A percentile compares a stretch with the other conserved stretches of the same genome.
phyloP scores from a whole-genome alignment of 2,329 filamentous ascomycete genomes.

The Penicillium palitans region DNA sequence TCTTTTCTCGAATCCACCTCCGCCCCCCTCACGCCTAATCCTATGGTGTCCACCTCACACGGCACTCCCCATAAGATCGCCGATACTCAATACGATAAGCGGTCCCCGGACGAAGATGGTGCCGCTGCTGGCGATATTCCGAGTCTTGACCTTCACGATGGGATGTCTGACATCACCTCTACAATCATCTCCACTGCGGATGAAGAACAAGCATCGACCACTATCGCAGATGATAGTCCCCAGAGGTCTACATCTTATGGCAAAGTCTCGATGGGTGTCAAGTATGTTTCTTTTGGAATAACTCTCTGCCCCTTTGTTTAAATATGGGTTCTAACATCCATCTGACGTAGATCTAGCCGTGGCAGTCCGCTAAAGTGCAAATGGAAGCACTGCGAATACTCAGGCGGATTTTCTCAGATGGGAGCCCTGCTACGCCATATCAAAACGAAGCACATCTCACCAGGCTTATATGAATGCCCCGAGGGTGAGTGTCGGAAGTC shows the following conservation, averaged over 20 bases:
- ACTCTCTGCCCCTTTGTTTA: neutral
- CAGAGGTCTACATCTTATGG: neutral
- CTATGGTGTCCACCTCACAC: neutral
- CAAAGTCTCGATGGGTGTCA: neutral
- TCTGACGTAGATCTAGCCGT: neutral
- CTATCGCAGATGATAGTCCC: no score
- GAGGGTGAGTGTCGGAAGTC: neutral
- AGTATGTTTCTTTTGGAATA: neutral
- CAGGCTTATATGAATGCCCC: neutral
- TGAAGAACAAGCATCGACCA: neutral
- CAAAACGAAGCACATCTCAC: conserved; percentile 4
- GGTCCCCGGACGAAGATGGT: neutral
- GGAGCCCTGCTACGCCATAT: conserved; percentile 3
- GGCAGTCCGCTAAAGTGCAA: neutral
- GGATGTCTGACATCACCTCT: neutral
- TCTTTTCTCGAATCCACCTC: neutral
- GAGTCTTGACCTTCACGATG: neutral
- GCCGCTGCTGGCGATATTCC: neutral
- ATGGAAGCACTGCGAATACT: conserved; percentile 4
- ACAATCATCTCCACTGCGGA: neutral
- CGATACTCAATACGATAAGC: neutral
- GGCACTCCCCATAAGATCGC: neutral
- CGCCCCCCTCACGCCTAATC: neutral
- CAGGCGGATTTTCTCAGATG: conserved; percentile 1
- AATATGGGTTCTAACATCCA: neutral